These are phyloP conservation scores for Kuraishia capsulata DNA, from an alignment of 805 yeast genomes.

Conservation along the genomic window DNA sequence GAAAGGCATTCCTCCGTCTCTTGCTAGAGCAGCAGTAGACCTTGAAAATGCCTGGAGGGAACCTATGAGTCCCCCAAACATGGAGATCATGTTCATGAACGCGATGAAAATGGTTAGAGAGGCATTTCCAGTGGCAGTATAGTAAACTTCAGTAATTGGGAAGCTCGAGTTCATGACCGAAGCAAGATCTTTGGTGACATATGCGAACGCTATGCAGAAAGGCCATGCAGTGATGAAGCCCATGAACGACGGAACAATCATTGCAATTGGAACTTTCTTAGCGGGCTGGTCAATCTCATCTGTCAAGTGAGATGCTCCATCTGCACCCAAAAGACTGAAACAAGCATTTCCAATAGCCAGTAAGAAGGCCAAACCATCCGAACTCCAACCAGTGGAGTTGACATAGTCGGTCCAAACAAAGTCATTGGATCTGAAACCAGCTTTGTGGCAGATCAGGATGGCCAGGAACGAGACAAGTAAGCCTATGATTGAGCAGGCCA, in stretches of 20 bases:
- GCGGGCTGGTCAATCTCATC: slow-evolving; percentile 21
- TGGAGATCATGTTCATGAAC: slow-evolving; percentile 2
- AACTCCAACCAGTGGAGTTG: slow-evolving; percentile 20
- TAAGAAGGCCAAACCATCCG: slow-evolving; percentile 18
- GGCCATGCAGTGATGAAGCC: slow-evolving; percentile 20
- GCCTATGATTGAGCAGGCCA: slow-evolving; percentile 15
- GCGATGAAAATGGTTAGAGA: slow-evolving; percentile 8
- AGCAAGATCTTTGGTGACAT: slow-evolving; percentile 14
- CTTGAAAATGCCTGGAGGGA: background rate
- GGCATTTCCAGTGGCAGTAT: slow-evolving; percentile 8
- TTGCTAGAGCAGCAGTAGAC: slow-evolving; percentile 15
- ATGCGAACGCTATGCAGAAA: slow-evolving; percentile 20
- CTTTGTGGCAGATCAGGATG: slow-evolving; percentile 11
- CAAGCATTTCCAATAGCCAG: slow-evolving; percentile 19
- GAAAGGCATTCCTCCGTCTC: slow-evolving; percentile 16
- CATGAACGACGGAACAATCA: slow-evolving; percentile 16
- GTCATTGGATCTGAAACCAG: slow-evolving; percentile 7
- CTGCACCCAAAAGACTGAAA: slow-evolving; percentile 19
- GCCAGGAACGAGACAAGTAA: slow-evolving; percentile 14
- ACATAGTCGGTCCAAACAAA: slow-evolving; percentile 16
- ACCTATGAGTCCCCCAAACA: slow-evolving; percentile 37
- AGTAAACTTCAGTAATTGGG: slow-evolving; percentile 8
- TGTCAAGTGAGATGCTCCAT: slow-evolving; percentile 22
- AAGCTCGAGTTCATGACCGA: slow-evolving; percentile 9
- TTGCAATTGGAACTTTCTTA: slow-evolving; percentile 19